Evolutionary conservation across 495 filamentous ascomycete species (phyloP).

Genomic region (Aspergillus saccharolyticus): DNA sequence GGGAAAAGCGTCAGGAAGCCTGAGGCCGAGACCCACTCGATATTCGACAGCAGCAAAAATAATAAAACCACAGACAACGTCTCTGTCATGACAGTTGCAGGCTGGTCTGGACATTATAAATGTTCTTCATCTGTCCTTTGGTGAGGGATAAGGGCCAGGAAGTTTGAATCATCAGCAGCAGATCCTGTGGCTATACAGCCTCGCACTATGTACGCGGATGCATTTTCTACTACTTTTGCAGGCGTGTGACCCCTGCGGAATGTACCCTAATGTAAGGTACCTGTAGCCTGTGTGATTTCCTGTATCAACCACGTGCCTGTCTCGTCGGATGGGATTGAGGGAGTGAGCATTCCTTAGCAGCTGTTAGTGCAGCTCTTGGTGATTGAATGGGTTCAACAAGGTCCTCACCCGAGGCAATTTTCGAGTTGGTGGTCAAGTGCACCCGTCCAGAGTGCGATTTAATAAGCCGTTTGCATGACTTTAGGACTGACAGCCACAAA

Average conservation of each 20-base stretch:
- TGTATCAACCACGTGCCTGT: slow-evolving; percentile 10
- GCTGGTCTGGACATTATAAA: neutral
- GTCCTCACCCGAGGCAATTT: neutral
- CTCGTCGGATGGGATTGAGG: neutral
- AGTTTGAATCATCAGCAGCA: neutral
- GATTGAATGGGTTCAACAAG: neutral
- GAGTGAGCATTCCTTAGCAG: neutral
- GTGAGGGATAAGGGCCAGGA: too few species aligned
- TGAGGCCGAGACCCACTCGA: neutral
- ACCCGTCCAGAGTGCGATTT: neutral
- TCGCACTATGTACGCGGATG: neutral
- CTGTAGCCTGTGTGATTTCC: slow-evolving; percentile 7
- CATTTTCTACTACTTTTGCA: neutral
- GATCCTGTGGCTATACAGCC: neutral
- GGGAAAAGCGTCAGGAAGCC: slow-evolving; percentile 10
- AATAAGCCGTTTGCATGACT: neutral
- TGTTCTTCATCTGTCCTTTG: too few species aligned
- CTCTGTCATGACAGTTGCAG: neutral
- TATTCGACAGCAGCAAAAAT: neutral
- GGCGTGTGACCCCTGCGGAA: neutral
- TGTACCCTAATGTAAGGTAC: slow-evolving; percentile 1
- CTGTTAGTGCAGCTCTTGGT: neutral
- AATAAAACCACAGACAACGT: neutral
- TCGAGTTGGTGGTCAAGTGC: neutral
- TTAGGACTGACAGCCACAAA: neutral